Evolutionary conservation across 78 protist species (phyloP), one percentile per base, ranked within the genome.

Genomic region (Diacronema lutheri): DNA sequence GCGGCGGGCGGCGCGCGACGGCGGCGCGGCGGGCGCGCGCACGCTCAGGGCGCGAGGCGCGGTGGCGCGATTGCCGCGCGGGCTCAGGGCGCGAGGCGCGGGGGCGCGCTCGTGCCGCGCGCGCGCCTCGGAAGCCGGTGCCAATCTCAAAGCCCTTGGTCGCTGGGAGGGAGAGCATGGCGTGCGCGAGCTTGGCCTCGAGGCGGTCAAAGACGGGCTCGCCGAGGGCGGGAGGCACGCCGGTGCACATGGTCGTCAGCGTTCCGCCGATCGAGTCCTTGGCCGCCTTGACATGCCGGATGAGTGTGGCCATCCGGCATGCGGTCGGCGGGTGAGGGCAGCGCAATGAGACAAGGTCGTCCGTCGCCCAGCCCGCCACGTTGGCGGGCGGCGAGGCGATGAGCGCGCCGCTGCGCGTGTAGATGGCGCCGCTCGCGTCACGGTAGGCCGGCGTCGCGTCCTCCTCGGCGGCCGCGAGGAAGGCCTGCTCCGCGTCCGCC

Each of bases 91-190:
- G 7, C 50, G 50, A 44, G 50, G 50, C 50, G 50, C 50, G 50
- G 16, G 16, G 50, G 50, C 50, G 50, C 50, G 50, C 50, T 44
- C 16, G 50, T 7, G 50, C 50, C 50, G 50, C 66, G 71, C 37
- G 41, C 29, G 71, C 23, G 2, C 71, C 71, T 0, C 56, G 11
- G 50, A 69, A 93, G 11, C 95, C 95, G 1, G 89, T 40, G 62
- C 95, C 95, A 20, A 93, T 44, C 84, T 89, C 90, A 69, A 92
- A 89, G 23, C 92, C 92, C 71, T 93, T 93, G 9, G 95, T 93
- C 26, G 95, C 95, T 12, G 95, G 95, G 65, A 93, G 87, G 23
- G 94, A 91, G 66, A 93, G 77, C 94, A 90, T 90, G 23, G 95
- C 95, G 78, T 93, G 95, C 21, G 93, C 95, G 19, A 93, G 79